Evolutionary conservation across 2,329 filamentous ascomycete genomes (phyloP).

Genomic region (Botryotinia globosa): DNA sequence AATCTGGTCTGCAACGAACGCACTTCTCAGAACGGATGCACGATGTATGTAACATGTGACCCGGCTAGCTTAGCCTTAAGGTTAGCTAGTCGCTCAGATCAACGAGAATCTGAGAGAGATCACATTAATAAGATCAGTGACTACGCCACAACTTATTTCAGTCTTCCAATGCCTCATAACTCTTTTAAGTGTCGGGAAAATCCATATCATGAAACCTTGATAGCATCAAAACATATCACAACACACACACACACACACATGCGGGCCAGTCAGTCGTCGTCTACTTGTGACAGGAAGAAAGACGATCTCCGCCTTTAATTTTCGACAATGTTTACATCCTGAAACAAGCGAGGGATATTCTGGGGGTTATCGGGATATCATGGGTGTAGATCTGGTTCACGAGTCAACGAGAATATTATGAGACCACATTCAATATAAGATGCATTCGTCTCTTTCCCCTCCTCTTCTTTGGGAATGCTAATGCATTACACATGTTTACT

Average conservation of each 20-base stretch:
- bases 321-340: constrained; percentile 12
- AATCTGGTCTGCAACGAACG: not conserved
- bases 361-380: not conserved
- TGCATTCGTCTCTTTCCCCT: not conserved
- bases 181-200: not conserved
- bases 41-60: not conserved
- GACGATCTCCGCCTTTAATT: not conserved
- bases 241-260: not conserved
- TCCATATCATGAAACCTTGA: not conserved
- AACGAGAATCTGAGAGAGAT: not conserved
- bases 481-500: not conserved
- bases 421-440: not conserved
- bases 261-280: not conserved
- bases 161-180: not conserved
- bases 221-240: not conserved
- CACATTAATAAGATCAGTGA: not conserved
- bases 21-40: not conserved
- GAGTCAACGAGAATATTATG: not conserved
- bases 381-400: constrained; percentile 12
- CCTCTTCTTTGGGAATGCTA: not conserved
- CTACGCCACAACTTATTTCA: not conserved
- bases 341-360: constrained; percentile 8
- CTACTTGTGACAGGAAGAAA: not conserved
- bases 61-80: not conserved
- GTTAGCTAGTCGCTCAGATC: not conserved